A percentile compares a stretch with the other conserved stretches of the same genome.
Conservation (phyloP, 2,329 filamentous ascomycete genomes). For the Diaporthe ampelina region DNA sequence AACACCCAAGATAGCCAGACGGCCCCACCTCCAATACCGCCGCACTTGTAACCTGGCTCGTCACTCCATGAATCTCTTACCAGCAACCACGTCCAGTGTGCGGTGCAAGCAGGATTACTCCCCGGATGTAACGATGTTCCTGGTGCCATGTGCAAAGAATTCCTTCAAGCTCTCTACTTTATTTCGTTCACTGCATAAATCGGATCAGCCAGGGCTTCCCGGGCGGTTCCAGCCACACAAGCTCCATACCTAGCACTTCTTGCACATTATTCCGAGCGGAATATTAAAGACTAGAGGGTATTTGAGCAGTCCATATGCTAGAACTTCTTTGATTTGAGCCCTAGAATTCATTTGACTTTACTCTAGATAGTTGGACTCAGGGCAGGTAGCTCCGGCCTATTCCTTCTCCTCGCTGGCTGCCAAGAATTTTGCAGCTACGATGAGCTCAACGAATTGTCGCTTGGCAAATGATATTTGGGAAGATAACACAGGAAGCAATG, state of each 20-base stretch:
- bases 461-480: constrained; percentile 10
- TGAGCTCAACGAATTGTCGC: constrained; percentile 1
- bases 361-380: neutral
- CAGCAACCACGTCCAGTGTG: neutral
- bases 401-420: neutral
- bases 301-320: neutral
- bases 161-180: neutral
- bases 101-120: neutral
- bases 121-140: neutral
- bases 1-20: neutral
- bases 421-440: constrained; percentile 6
- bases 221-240: neutral
- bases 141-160: neutral
- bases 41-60: neutral
- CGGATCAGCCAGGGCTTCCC: neutral
- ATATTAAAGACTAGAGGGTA: neutral
- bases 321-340: neutral
- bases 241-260: neutral
- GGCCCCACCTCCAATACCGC: neutral
- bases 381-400: neutral
- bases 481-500: neutral
- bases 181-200: neutral
- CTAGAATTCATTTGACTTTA: neutral
- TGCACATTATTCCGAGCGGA: constrained; percentile 4
- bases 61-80: neutral